Evolutionary conservation across 2,329 filamentous ascomycete genomes (phyloP), one percentile per base, ranked within the genome.

Genomic region (Leptosphaerulina australis): DNA sequence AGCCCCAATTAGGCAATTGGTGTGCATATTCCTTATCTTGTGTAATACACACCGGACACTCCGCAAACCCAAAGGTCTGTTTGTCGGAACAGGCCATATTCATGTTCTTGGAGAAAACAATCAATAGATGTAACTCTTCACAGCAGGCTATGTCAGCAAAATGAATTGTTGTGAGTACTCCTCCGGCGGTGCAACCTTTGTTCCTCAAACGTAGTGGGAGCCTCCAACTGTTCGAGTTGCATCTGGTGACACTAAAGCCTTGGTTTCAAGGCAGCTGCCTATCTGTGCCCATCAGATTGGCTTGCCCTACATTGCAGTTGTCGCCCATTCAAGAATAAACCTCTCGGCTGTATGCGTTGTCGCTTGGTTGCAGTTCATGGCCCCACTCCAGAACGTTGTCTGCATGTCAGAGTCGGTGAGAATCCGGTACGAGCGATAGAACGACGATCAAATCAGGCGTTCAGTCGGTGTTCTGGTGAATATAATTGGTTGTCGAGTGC

Each of bases 331-430:
- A 50, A 50, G 49, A 57, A 52, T 66, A 50, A 26, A 58, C 33
- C 38, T 44, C 59, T 68, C 57, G 65, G 59, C 53, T 63, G 55
- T 58, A 64, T 70, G 68, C 62, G 68, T 62, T 71, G 68, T 67
- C 66, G 50, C 54, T 63, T 61, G 65, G 17, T 20, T 33, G 37
- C 37, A 68, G 60, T 49, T 46, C 37, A 29, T 53, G 58, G 53
- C 40, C 59, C 59, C 61, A 58, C 53, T 58, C 55, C 38, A 60
- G 48, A 59, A 41, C 50, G 56, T 52, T 51, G 53, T 46, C 57
- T 44, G 41, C 48, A 51, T 46, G 48, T 51, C 48, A 51, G 56
- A 67, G 68, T 69, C 68, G 68, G 68, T 71, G 67, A 67, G 65
- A 44, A 56, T 47, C 53, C 50, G 41, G 53, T 34, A 44, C 40